Conservation (phyloP, 768 basidiomycete species). For the Termitomyces sp. region DNA sequence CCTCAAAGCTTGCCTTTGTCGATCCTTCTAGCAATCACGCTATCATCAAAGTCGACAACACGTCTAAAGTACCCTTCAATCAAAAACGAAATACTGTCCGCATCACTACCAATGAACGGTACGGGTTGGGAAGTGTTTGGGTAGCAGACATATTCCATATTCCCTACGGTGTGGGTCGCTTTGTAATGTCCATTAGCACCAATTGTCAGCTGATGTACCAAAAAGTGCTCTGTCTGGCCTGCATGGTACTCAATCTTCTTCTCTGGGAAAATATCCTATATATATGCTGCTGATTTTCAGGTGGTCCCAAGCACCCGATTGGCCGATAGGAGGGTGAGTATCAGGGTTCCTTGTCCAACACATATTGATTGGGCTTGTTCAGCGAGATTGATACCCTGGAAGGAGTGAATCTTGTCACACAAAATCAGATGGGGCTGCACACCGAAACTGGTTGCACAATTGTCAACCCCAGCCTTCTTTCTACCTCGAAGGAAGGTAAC, state of each 20-base stretch:
- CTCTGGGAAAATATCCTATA: background rate
- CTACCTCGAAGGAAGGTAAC: slow-evolving; percentile 46
- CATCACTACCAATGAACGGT: slow-evolving; percentile 56
- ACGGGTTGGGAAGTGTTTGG: slow-evolving; percentile 60
- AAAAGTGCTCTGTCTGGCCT: slow-evolving; percentile 70
- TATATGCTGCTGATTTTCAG: slow-evolving; percentile 12
- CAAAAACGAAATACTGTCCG: slow-evolving; percentile 67
- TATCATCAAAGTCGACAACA: slow-evolving; percentile 77
- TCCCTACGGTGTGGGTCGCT: slow-evolving; percentile 52
- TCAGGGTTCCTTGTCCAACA: background rate
- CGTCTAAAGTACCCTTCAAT: slow-evolving; percentile 44
- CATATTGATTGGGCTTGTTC: background rate
- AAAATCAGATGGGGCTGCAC: slow-evolving; percentile 72
- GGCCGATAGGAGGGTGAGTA: slow-evolving; percentile 60
- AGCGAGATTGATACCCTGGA: slow-evolving; percentile 82
- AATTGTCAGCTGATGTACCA: background rate
- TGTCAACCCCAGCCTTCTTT: slow-evolving; percentile 44
- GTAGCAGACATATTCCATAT: slow-evolving; percentile 62
- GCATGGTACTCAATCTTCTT: slow-evolving; percentile 41
- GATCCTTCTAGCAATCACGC: slow-evolving; percentile 65
- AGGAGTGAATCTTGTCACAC: slow-evolving; percentile 64
- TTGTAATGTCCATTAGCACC: background rate
- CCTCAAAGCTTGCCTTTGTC: slow-evolving; percentile 56
- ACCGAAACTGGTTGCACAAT: slow-evolving; percentile 60
- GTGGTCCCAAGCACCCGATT: slow-evolving; percentile 53